A percentile compares a stretch with the other conserved stretches of the same genome.
Evolutionary conservation across 2,329 filamentous ascomycete genomes (phyloP).

Genomic region (Aspergillus tubingensis): DNA sequence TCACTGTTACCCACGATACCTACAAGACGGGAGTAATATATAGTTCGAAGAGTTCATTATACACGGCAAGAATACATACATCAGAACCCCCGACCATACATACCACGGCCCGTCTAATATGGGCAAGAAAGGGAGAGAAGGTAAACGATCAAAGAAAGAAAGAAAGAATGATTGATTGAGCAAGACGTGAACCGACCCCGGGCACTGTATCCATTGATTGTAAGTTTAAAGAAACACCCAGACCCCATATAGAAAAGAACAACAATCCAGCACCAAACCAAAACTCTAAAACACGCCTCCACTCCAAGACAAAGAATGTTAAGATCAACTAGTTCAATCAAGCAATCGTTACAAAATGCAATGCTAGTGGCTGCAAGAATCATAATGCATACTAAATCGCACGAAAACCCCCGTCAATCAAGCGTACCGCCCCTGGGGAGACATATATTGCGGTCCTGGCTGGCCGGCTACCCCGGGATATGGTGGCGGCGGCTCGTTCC

Average conservation of each 20-base stretch:
- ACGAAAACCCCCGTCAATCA: conserved; percentile 15
- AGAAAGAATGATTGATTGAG: background rate
- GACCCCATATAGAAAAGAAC: background rate
- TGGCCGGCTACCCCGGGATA: conserved; percentile 19
- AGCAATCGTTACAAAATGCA: background rate
- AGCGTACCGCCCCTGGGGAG: conserved; percentile 26
- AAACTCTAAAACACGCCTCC: background rate
- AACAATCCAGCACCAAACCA: background rate
- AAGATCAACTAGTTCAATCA: no score
- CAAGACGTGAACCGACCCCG: background rate
- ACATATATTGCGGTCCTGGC: conserved; percentile 1
- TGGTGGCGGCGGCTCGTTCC: conserved; percentile 20
- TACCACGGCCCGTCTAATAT: background rate
- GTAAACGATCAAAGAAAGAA: background rate
- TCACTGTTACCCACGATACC: no score
- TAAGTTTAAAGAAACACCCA: no score
- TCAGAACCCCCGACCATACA: background rate
- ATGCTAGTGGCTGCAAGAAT: background rate
- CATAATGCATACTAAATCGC: conserved; percentile 6
- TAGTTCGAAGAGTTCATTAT: background rate
- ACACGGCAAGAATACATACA: background rate
- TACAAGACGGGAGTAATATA: no score
- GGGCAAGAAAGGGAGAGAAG: background rate
- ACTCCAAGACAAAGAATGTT: no score
- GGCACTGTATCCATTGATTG: no score